Base-by-base conservation (phyloP, 2,329 filamentous ascomycete species). In the Aspergillus sp. region DNA sequence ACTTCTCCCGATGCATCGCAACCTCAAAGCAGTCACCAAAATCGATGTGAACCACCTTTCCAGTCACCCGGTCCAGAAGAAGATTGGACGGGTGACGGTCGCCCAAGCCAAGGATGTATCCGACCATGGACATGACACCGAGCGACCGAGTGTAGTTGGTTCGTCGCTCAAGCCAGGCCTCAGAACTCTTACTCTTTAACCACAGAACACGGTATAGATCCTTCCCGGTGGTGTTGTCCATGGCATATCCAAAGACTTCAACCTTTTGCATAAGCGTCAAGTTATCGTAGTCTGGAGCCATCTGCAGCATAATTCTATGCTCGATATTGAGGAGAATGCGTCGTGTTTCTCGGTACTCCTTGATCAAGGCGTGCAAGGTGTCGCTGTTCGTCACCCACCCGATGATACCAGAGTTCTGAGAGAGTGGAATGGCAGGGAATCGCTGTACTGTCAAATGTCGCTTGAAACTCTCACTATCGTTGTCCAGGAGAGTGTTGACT, bases 101-200 rank as follows among this genome's bases (percentile, higher is more conserved):
- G 55, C 95, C 95, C 14, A 99, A 82, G 59, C 95, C 96, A 21
- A 99, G 86, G 64, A 99, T 98, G 75, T 99, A 99, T 62, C 95
- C 95, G n/a, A 98, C 95, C 92, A 99, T 99, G n/a, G 92, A 97
- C 95, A 99, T 99, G 68, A 99, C 95, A 66, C 91, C 95, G 2
- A 99, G 82, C 1, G 93, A 98, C 57, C 95, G 89, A 17, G 95
- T 99, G 78, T 99, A 99, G 73, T 96, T 99, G n/a, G 96, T 99
- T 53, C 95, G 89, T 44, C 95, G 86, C 75, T 98, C 95, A 35
- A 99, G 86, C 95, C 95, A 99, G 2, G 93, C 90, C 75, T 99
- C 95, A 0, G 93, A 97, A 61, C 90, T 96, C 82, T 97, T 97
- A 71, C 91, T 96, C 85, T 99, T 99, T 66, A 99, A 84, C 95